Percentiles rank a stretch among this genome's conserved stretches.
These are phyloP conservation scores for Pedinophyceae sp. DNA, from an alignment of 139 green algal genomes.

Conservation along the genomic window DNA sequence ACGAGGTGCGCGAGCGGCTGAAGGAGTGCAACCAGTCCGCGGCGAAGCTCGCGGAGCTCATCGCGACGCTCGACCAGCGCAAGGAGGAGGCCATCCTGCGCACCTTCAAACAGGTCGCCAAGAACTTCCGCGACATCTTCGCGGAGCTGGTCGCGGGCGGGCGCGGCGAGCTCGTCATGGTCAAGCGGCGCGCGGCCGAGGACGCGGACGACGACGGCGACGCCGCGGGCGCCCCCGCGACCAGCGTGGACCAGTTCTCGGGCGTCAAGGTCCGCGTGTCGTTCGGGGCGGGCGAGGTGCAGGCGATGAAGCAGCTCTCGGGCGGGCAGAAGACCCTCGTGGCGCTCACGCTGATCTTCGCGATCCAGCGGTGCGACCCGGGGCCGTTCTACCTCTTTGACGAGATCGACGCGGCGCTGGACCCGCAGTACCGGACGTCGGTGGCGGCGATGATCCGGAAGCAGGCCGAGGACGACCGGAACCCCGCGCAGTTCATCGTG, in stretches of 20 bases:
- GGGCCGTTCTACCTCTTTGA: conserved; percentile 99
- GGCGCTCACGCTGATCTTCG: conserved; percentile 93
- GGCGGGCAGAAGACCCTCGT: conserved; percentile 97
- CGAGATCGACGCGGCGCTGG: conserved; percentile 96
- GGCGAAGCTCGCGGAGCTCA: conserved; percentile 66
- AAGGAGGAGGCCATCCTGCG: conserved; percentile 95
- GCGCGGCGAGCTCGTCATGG: conserved; percentile 65
- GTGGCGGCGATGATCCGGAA: conserved; percentile 68
- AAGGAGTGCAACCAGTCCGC: conserved; percentile 2
- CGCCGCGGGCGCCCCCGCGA: conserved; percentile 9
- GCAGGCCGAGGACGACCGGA: conserved; percentile 43
- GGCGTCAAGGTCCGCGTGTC: conserved; percentile 79
- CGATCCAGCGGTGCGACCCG: conserved; percentile 93
- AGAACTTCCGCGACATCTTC: conserved; percentile 90
- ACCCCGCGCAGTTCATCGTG: conserved; percentile 88
- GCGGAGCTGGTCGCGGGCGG: conserved; percentile 70
- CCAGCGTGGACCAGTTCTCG: conserved; percentile 57
- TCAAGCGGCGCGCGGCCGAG: conserved; percentile 29
- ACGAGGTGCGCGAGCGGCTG: not conserved
- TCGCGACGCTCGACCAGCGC: conserved; percentile 72
- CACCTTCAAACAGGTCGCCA: conserved; percentile 91
- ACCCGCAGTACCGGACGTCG: conserved; percentile 78
- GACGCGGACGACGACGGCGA: conserved; percentile 29
- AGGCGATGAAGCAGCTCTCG: conserved; percentile 76
- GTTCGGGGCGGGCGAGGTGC: conserved; percentile 61